Evolutionary conservation across 371 early-diverging fungal species (phyloP).

Genomic region (Capniomyces stellatus): DNA sequence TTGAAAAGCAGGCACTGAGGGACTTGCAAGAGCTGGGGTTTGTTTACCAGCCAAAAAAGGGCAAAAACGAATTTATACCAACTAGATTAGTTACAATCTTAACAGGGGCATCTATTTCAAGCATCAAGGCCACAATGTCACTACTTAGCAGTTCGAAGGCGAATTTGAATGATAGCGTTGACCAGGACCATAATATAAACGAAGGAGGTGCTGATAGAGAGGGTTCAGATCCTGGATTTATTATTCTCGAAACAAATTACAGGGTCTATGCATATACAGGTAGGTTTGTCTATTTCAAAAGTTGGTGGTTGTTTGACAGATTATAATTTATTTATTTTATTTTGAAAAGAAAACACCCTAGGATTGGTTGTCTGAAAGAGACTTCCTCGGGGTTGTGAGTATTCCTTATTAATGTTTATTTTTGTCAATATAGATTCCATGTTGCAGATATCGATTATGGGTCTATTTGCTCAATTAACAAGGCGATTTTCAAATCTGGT

Average conservation of each 20-base stretch:
- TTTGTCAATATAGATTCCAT: constrained; percentile 41
- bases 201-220: not conserved
- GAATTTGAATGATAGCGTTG: not conserved
- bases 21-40: constrained; percentile 82
- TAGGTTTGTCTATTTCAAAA: too few relatives aligned
- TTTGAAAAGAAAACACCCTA: not conserved
- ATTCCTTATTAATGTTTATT: constrained; percentile 8
- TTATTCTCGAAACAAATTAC: constrained; percentile 83
- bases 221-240: constrained; percentile 36
- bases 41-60: constrained; percentile 64
- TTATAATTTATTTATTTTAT: constrained; percentile 3
- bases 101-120: constrained; percentile 47
- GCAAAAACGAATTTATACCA: constrained; percentile 68
- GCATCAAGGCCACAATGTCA: constrained; percentile 10
- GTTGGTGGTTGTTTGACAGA: too few relatives aligned
- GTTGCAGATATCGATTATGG: constrained; percentile 93
- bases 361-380: too few relatives aligned
- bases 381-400: not conserved
- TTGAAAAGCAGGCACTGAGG: constrained; percentile 64
- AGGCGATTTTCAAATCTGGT: constrained; percentile 91
- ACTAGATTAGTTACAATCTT: constrained; percentile 81
- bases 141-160: not conserved
- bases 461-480: constrained; percentile 73
- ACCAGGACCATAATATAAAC: not conserved
- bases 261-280: constrained; percentile 86